A percentile compares a stretch with the other conserved stretches of the same genome.
phyloP scores from a whole-genome alignment of 2,329 filamentous ascomycete genomes.

The Ciborinia camelliae region DNA sequence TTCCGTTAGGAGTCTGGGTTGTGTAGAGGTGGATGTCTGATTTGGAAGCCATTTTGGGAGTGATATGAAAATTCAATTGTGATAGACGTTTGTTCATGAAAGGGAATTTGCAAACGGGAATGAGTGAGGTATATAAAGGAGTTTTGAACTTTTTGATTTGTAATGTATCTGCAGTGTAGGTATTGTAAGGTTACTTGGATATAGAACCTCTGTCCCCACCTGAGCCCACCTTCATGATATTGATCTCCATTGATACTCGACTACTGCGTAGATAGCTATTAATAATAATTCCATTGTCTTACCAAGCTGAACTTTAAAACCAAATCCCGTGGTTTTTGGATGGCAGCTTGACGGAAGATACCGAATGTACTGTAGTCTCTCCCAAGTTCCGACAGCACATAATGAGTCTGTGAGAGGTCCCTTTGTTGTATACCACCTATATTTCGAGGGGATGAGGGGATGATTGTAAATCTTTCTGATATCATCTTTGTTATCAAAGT shows the following conservation, averaged over 20 bases:
- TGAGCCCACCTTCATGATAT: background rate
- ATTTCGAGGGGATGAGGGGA: too few relatives aligned
- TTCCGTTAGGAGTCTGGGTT: slow-evolving; percentile 78
- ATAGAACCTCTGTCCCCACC: background rate
- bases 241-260: too few relatives aligned
- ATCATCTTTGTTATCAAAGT: background rate
- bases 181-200: too few relatives aligned
- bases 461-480: background rate
- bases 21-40: slow-evolving; percentile 49
- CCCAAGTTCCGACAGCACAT: background rate
- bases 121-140: background rate
- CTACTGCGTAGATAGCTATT: too few relatives aligned
- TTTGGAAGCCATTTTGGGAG: slow-evolving; percentile 43
- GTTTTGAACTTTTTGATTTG: slow-evolving; percentile 2
- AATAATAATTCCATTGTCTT: background rate
- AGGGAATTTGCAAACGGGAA: background rate
- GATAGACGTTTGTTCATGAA: slow-evolving; percentile 28
- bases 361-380: background rate
- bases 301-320: background rate
- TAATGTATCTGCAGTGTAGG: slow-evolving; percentile 2
- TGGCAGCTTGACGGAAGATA: background rate
- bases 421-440: too few relatives aligned
- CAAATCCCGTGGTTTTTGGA: background rate
- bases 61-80: slow-evolving; percentile 25
- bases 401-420: background rate